These are phyloP conservation scores for Draba incana DNA, from an alignment of 345 rosid species.

Conservation along the genomic window DNA sequence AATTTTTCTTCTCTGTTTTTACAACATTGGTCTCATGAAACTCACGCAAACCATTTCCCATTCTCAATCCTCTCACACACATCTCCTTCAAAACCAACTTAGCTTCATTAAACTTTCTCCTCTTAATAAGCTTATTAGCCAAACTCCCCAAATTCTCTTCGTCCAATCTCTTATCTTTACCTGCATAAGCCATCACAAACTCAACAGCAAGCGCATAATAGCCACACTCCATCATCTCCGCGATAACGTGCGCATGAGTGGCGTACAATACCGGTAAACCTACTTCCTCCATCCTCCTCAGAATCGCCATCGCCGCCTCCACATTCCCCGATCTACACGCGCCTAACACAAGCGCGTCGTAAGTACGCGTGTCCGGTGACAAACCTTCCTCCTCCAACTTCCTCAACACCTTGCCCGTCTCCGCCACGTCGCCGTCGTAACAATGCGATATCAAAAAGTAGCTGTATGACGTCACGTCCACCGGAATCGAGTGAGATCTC, in stretches of 20 bases:
- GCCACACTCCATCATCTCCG: slow-evolving; percentile 46
- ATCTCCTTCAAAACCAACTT: slow-evolving; percentile 57
- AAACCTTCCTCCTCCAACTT: slow-evolving; percentile 57
- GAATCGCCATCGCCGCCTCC: slow-evolving; percentile 57
- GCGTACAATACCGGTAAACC: slow-evolving; percentile 52
- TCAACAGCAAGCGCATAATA: slow-evolving; percentile 51
- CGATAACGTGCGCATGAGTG: slow-evolving; percentile 58
- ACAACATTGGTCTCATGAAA: slow-evolving; percentile 8
- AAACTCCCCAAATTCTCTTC: slow-evolving; percentile 56
- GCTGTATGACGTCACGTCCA: slow-evolving; percentile 62
- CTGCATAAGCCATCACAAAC: slow-evolving; percentile 56
- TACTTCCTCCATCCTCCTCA: slow-evolving; percentile 70
- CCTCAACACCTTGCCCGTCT: slow-evolving; percentile 49
- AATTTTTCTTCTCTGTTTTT: neutral
- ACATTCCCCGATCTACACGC: slow-evolving; percentile 62
- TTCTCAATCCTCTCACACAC: slow-evolving; percentile 47
- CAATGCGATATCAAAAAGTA: slow-evolving; percentile 55
- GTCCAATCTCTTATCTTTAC: slow-evolving; percentile 56
- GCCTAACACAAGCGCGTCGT: slow-evolving; percentile 75
- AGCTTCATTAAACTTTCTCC: slow-evolving; percentile 49
- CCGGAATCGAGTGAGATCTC: slow-evolving; percentile 41
- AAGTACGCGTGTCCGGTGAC: slow-evolving; percentile 55
- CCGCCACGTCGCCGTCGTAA: slow-evolving; percentile 46
- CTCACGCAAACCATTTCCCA: slow-evolving; percentile 40
- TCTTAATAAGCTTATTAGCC: slow-evolving; percentile 52